phyloP scores from a whole-genome alignment of 208 protist species.

The Wallacemonas collosoma region DNA sequence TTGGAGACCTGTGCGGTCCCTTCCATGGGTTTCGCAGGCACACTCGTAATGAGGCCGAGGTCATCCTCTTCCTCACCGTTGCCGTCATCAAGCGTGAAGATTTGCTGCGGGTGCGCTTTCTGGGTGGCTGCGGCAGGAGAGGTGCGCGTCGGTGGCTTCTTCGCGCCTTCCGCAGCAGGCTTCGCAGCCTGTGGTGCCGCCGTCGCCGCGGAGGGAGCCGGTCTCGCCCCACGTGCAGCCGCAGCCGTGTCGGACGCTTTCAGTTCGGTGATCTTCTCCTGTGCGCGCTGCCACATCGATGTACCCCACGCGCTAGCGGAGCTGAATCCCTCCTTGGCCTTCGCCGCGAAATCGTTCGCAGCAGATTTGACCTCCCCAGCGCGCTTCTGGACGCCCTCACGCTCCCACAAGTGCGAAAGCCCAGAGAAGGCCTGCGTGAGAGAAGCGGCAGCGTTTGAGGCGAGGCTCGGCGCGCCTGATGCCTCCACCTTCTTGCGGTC shows the following conservation, averaged over 20 bases:
- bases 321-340: slow-evolving; percentile 49
- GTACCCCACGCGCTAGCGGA: slow-evolving; percentile 71
- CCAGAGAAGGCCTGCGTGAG: slow-evolving; percentile 31
- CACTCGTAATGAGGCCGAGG: slow-evolving; percentile 71
- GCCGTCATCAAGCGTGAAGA: slow-evolving; percentile 60
- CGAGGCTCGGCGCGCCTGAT: not conserved
- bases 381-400: slow-evolving; percentile 20
- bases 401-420: slow-evolving; percentile 27
- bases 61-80: slow-evolving; percentile 63
- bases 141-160: not conserved
- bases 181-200: not conserved
- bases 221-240: not conserved
- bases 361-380: slow-evolving; percentile 40
- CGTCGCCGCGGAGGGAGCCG: not conserved
- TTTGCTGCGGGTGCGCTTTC: slow-evolving; percentile 20
- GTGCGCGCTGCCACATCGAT: slow-evolving; percentile 51
- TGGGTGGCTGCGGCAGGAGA: not conserved
- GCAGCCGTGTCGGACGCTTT: not conserved
- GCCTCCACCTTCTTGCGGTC: slow-evolving; percentile 9
- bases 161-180: not conserved
- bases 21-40: slow-evolving; percentile 24
- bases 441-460: slow-evolving; percentile 10
- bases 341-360: slow-evolving; percentile 51
- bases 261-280: slow-evolving; percentile 43
- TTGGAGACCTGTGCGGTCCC: not conserved